Base-by-base conservation (phyloP, 352 stramenopile genomes). In the Lagenidium sp. region DNA sequence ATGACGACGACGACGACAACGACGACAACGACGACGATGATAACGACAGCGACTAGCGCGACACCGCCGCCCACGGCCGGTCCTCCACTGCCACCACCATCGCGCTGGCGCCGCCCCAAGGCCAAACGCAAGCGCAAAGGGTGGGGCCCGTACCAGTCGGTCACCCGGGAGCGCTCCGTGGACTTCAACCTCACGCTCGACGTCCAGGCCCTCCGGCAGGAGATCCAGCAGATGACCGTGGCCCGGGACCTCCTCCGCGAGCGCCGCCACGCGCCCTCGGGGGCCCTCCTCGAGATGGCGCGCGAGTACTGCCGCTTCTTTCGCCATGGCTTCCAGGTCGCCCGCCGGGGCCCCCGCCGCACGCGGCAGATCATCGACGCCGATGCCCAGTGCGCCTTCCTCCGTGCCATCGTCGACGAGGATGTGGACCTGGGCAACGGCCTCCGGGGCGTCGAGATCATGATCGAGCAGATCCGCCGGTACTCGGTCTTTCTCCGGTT, bases 101-200 rank as follows among this genome's bases (percentile, higher is more conserved):
- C 16, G 23, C 38, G 15, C 36, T 36, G 44, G 16, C 47, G 35
- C 34, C 36, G 46, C 28, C 24, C 35, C 42, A 51, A 44, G 25
- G 24, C 16, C 36, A 52, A 50, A 21, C 50, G 50, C 30, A 48
- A 57, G 5, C 42, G 50, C 36, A 40, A 54, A 31, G 60, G 53
- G 12, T 67, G 53, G 57, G 61, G 57, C 1, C 56, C 57, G 5
- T 71, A 55, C 48, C 47, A 56, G 30, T 68, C 57, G 19, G 47
- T 68, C 11, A 12, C 52, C 29, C 65, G 60, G 31, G 57, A 73
- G 42, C 52, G 63, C 5, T 61, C 59, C 6, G 46, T 68, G n/a
- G 60, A 59, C 28, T 71, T 75, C 44, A 75, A 71, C 36, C 50
- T 75, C 13, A 71, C 48, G 39, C 60, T 75, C 13, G 60, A 75